Base-by-base conservation (phyloP, 768 basidiomycete genomes). In the Russula griseocarnosa region DNA sequence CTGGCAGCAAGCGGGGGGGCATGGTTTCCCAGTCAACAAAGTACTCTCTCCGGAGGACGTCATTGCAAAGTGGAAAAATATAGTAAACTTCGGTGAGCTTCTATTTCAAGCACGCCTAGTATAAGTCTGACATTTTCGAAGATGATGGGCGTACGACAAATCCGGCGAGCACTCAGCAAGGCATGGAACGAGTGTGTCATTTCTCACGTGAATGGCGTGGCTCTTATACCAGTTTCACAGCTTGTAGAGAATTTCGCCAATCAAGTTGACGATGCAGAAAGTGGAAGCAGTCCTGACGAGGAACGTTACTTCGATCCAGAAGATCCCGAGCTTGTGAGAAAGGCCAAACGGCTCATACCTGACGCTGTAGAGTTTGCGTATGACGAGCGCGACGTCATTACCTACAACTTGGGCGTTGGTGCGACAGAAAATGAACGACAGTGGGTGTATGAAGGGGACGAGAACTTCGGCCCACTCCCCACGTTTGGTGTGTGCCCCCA, bases 401-500 rank as follows among this genome's bases (percentile, higher is more conserved):
- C 98, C 11, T 99, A 98, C 79, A 98, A 98, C 76, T 80, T 98
- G 40, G 95, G 96, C 42, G 76, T 98, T 62, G 97, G 97, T 13
- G 97, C 95, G 26, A 95, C 88, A 1, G 94, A 89, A 76, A 84
- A 90, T 70, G 94, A 99, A 62, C 82, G 98, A 7, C 85, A 93
- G 67, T 94, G 92, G 88, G 86, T 87, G 13, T 98, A 85, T 70
- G 97, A 99, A 76, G 86, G 87, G 47, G 82, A 93, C 72, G 92
- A 94, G 52, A 81, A 86, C 16, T 99, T 99, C 75, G 74, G 82
- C 61, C 86, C 90, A 1, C 76, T 99, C 40, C 97, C 94, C 0
- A 98, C 95, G 0, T 98, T 97, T 71, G 97, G 94, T 34, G 94
- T 98, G 46, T 82, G 98, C 62, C 96, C 97, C 18, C 94, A 94